Evolutionary conservation across 1,139 yeast genomes (phyloP), one percentile per base, ranked within the genome.

Genomic region (Debaryomyces subglobosus): DNA sequence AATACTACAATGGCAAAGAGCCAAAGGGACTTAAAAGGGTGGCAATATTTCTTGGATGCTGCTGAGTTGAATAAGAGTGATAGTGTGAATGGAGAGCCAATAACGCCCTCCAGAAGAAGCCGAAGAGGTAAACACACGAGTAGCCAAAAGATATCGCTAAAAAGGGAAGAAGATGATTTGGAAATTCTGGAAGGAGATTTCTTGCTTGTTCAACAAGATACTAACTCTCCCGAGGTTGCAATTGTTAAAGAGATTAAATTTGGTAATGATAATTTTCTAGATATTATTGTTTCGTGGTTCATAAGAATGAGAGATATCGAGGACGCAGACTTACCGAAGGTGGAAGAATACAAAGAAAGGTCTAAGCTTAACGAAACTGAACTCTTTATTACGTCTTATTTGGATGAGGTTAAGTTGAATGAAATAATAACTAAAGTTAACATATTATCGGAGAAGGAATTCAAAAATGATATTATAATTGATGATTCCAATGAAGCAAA

Each of bases 181-280:
- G 69, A 64, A 46, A 46, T 79, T 16, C 64, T 61, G 39, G 67
- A 59, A n/a, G 83, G 84, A 1, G 79, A 74, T 51, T 59, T 70
- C 21, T 51, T 78, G 0, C 52, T 71, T 4, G 65, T 72, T 1
- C 57, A 60, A 34, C 60, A 59, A 37, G 53, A 46, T 40, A 58
- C 44, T 8, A 54, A 49, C 46, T 46, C 52, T 5, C 47, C 67
- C 0, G 71, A 65, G 30, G 49, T 72, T n/a, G 80, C 69, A 0
- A 53, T 78, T 13, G 65, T 79, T 24, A 67, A 68, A 39, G 79
- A 77, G 21, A 72, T 79, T 23, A 49, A 56, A 33, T 69, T 74
- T 50, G 82, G 79, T 0, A 66, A 65, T 23, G 68, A 67, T 35
- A 61, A 60, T 30, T 74, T 67, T 49, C 53, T 78, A 3, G 80